These are phyloP conservation scores for Talaromyces ruber DNA, from an alignment of 495 filamentous ascomycete species.

Conservation along the genomic window DNA sequence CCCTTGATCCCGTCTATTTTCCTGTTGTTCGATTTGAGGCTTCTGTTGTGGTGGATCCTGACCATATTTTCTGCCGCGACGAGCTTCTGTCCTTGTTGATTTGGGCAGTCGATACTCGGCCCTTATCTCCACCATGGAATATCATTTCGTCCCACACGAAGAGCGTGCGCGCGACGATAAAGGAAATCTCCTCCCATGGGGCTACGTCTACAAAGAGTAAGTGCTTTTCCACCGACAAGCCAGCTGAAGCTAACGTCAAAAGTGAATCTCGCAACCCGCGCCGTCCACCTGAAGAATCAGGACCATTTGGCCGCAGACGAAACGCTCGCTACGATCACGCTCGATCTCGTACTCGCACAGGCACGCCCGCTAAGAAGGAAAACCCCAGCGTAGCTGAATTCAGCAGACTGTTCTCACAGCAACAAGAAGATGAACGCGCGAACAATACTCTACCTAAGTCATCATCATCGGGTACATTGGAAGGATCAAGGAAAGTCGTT, in stretches of 20 bases:
- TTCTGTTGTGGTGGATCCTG: background rate
- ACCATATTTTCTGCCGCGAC: background rate
- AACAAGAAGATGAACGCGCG: conserved; percentile 31
- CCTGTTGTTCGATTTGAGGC: background rate
- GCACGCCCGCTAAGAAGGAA: conserved; percentile 51
- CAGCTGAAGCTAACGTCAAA: conserved; percentile 9
- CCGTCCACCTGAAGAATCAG: conserved; percentile 49
- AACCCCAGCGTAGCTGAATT: conserved; percentile 48
- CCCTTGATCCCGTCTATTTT: background rate
- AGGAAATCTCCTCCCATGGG: conserved; percentile 53
- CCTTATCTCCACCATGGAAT: conserved; percentile 38
- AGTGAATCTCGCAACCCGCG: conserved; percentile 41
- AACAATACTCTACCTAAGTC: conserved; percentile 30
- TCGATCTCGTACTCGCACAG: conserved; percentile 48
- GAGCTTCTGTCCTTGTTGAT: background rate
- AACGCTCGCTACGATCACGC: conserved; percentile 42
- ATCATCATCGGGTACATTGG: conserved; percentile 29
- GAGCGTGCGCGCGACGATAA: conserved; percentile 54
- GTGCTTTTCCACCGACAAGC: conserved; percentile 3
- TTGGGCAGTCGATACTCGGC: background rate
- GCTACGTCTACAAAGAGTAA: conserved; percentile 52
- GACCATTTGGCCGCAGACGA: conserved; percentile 51
- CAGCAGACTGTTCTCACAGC: conserved; percentile 34
- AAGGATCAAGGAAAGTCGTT: conserved; percentile 31
- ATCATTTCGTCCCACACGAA: conserved; percentile 57